Conservation (phyloP, 2,329 filamentous ascomycete species). For the Phaeosphaeriaceae sp. region DNA sequence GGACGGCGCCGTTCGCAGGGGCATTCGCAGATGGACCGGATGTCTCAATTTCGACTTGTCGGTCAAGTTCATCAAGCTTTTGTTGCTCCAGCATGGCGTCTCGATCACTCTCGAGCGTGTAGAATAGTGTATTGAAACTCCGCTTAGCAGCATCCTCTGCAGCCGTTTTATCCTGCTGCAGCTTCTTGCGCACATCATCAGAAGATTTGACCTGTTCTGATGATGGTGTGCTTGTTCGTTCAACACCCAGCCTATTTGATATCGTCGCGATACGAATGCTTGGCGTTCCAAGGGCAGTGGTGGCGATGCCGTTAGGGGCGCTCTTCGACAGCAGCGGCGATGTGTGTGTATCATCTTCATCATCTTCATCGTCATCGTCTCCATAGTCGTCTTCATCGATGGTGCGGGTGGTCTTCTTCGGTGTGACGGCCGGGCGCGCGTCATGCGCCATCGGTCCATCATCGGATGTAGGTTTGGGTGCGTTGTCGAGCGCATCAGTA, state of each 20-base stretch:
- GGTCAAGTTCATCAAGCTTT: slow-evolving; percentile 93
- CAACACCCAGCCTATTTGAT: slow-evolving; percentile 66
- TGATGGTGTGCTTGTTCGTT: slow-evolving; percentile 62
- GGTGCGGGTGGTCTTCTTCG: slow-evolving; percentile 77
- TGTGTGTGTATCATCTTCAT: slow-evolving; percentile 50
- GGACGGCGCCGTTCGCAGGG: slow-evolving; percentile 58
- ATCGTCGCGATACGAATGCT: slow-evolving; percentile 70
- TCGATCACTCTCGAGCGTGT: slow-evolving; percentile 92
- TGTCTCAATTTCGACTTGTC: slow-evolving; percentile 95
- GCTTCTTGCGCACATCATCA: slow-evolving; percentile 88
- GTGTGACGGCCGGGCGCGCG: slow-evolving; percentile 56
- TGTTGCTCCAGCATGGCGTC: slow-evolving; percentile 98
- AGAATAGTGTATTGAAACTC: slow-evolving; percentile 92
- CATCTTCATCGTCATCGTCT: slow-evolving; percentile 71
- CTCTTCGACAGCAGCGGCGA: slow-evolving; percentile 60
- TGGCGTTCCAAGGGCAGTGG: slow-evolving; percentile 66
- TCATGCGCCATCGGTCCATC: slow-evolving; percentile 47
- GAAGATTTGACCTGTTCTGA: slow-evolving; percentile 69
- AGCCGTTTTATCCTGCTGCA: slow-evolving; percentile 89
- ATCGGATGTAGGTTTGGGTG: slow-evolving; percentile 30
- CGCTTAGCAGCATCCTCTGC: slow-evolving; percentile 88
- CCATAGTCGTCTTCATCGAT: slow-evolving; percentile 88
- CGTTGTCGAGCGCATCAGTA: slow-evolving; percentile 34
- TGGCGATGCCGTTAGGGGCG: slow-evolving; percentile 59
- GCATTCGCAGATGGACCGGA: slow-evolving; percentile 62